These are phyloP conservation scores for Corylus americana DNA, from an alignment of 306 rosid species.

Conservation along the genomic window DNA sequence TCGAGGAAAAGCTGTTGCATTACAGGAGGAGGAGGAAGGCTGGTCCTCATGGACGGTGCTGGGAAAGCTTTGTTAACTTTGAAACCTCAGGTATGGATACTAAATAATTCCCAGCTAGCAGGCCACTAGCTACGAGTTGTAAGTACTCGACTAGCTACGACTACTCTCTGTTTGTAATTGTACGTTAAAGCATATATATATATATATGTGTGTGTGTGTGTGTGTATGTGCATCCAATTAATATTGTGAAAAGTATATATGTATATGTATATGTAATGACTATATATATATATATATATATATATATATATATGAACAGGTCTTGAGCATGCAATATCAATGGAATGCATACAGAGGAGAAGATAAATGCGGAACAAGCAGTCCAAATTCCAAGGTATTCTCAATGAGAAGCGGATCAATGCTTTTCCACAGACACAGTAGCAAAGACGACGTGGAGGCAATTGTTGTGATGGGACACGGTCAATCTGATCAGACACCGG, in stretches of 20 bases:
- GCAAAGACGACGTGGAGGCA: constrained; percentile 26
- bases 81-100: constrained; percentile 39
- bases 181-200: background rate
- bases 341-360: constrained; percentile 52
- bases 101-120: too few species aligned
- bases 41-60: constrained; percentile 55
- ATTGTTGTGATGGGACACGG: constrained; percentile 31
- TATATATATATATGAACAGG: constrained; percentile 16
- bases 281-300: background rate
- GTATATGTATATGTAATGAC: background rate
- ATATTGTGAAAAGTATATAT: too few species aligned
- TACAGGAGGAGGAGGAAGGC: constrained; percentile 28
- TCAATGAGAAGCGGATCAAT: constrained; percentile 37
- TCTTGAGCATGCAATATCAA: constrained; percentile 38
- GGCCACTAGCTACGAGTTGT: too few species aligned
- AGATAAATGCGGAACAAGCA: constrained; percentile 8
- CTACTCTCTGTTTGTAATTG: too few species aligned
- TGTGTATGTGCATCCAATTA: too few species aligned
- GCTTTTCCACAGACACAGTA: constrained; percentile 9
- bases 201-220: background rate
- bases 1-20: constrained; percentile 34
- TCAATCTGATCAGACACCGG: constrained; percentile 17
- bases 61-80: constrained; percentile 48
- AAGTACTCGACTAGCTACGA: too few species aligned
- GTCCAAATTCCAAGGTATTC: constrained; percentile 31